Evolutionary conservation across 371 early-diverging fungal species (phyloP).

Genomic region (Syncephalastrum racemosum): DNA sequence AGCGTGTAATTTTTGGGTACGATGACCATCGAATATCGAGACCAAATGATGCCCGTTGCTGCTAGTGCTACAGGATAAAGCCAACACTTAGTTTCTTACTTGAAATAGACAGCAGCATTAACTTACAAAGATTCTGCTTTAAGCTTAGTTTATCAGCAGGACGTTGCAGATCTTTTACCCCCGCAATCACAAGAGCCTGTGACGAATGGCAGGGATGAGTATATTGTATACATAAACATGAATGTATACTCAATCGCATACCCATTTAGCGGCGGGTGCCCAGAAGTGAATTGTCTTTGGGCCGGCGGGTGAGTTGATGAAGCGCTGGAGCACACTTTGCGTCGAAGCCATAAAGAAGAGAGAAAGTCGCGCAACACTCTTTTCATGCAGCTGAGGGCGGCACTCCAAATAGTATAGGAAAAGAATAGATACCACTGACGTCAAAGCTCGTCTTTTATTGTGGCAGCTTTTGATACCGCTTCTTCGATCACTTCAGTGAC

Average conservation of each 20-base stretch:
- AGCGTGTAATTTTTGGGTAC: conserved; percentile 81
- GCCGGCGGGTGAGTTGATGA: conserved; percentile 78
- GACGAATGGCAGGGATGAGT: not conserved
- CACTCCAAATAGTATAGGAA: too few species aligned
- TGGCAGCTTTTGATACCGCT: too few species aligned
- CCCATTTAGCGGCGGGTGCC: conserved; percentile 47
- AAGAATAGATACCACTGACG: too few species aligned
- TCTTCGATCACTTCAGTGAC: too few species aligned
- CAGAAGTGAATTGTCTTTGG: conserved; percentile 47
- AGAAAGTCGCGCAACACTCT: too few species aligned
- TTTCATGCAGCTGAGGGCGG: too few species aligned
- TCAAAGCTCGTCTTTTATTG: too few species aligned
- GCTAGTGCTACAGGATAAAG: conserved; percentile 59
- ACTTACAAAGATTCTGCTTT: conserved; percentile 62
- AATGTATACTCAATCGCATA: conserved; percentile 9
- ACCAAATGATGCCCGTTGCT: conserved; percentile 89
- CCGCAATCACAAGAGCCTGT: conserved; percentile 57
- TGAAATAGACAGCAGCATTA: too few species aligned
- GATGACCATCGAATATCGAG: conserved; percentile 83
- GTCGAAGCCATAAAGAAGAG: not conserved
- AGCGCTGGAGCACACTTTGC: conserved; percentile 31
- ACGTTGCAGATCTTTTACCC: conserved; percentile 77
- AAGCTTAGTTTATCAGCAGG: conserved; percentile 84
- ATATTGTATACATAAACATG: not conserved
- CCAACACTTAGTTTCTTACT: not conserved